Base-by-base conservation (phyloP, 805 yeast species). In the Schizosaccharomyces cryophilus region DNA sequence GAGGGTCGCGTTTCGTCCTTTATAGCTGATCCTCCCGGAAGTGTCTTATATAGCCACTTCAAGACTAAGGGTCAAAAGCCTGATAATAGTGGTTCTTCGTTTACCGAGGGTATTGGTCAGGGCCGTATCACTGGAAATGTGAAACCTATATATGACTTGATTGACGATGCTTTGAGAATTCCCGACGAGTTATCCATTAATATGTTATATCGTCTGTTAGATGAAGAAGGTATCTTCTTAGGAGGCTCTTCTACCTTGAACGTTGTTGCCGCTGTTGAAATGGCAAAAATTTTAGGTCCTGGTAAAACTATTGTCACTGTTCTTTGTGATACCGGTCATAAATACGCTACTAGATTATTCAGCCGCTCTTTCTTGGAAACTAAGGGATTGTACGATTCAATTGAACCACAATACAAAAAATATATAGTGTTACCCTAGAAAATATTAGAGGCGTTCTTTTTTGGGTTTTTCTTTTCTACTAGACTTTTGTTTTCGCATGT, bases 41-140 rank as follows among this genome's bases (percentile, higher is more conserved):
- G 93, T 3, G 85, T 85, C 60, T 76, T 89, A 58, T 86, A 85
- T 73, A 80, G 87, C 9, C 87, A 83, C 69, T 80, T 89, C 63
- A 81, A 80, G 63, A 75, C 85, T 4, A 80, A 81, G 19, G 90
- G 90, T 40, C 74, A 82, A 68, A 76, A 78, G 11, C 72, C 83
- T 62, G 87, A 80, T 54, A 79, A 88, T 67, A 76, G 78, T 0
- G 96, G 96, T 38, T 80, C 87, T 2, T 84, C 95, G 0, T 87
- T 89, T 71, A 89, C 96, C 35, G 96, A 89, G 73, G 96, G 96
- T 40, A 87, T 89, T 73, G 96, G 96, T 35, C 96, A 89, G 73
- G 95, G 95, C 58, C 78, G 96, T 67, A 84, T 89, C 67, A 89
- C 96, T 5, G 84, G 79, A 64, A 89, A 89, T 71, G 76, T 89